phyloP scores from a whole-genome alignment of 202 grass and related monocot species.

The Brachypodium distachyon region DNA sequence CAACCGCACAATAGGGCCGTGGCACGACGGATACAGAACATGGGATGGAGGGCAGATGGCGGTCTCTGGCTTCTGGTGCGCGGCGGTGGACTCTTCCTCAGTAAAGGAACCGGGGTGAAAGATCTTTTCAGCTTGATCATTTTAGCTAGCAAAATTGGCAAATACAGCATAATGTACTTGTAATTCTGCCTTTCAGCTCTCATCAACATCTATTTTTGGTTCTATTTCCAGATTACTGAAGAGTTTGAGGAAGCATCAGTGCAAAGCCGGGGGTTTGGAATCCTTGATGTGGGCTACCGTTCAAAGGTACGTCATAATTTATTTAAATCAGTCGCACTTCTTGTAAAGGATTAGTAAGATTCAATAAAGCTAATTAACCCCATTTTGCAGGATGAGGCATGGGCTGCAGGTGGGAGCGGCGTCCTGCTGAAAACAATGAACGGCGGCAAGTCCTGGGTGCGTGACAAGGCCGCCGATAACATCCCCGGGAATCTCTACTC shows the following conservation, averaged over 20 bases:
- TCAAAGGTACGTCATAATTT: slow-evolving; percentile 55
- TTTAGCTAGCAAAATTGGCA: not conserved
- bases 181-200: not conserved
- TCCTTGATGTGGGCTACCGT: slow-evolving; percentile 90
- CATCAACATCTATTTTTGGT: not conserved
- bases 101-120: slow-evolving; percentile 79
- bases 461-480: slow-evolving; percentile 89
- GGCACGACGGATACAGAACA: slow-evolving; percentile 91
- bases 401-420: slow-evolving; percentile 93
- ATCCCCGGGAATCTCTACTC: slow-evolving; percentile 87
- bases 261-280: slow-evolving; percentile 91
- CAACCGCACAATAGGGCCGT: slow-evolving; percentile 98
- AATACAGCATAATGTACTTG: not conserved
- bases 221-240: slow-evolving; percentile 58
- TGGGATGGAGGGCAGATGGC: slow-evolving; percentile 98
- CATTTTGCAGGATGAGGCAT: slow-evolving; percentile 64
- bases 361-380: not conserved
- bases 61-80: slow-evolving; percentile 97
- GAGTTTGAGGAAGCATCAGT: slow-evolving; percentile 88
- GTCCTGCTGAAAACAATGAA: slow-evolving; percentile 79
- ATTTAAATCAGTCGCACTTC: not conserved
- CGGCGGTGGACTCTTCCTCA: slow-evolving; percentile 91
- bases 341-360: not conserved
- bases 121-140: not conserved
- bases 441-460: slow-evolving; percentile 79